phyloP scores from a whole-genome alignment of 345 rosid genomes.

The Clausena lansium region DNA sequence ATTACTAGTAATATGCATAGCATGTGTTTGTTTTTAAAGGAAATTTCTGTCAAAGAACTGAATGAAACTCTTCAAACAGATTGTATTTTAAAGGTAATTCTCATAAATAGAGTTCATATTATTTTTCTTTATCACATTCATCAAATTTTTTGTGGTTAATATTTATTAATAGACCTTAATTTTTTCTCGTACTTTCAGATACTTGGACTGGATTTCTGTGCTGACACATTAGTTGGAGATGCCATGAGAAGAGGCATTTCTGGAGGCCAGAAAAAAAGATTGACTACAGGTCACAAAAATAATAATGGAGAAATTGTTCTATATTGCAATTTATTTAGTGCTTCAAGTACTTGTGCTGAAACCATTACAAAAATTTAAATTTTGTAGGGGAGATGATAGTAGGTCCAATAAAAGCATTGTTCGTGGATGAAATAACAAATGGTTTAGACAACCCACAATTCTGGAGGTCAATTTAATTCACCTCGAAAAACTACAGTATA shows the following conservation, averaged over 20 bases:
- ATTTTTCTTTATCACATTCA: neutral
- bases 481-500: too few species aligned
- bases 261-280: too few species aligned
- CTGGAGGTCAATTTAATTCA: too few species aligned
- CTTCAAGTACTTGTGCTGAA: neutral
- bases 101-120: neutral
- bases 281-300: too few species aligned
- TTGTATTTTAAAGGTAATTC: slow-evolving; percentile 41
- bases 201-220: slow-evolving; percentile 34
- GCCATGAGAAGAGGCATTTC: too few species aligned
- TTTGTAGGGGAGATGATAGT: slow-evolving; percentile 69
- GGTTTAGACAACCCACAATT: slow-evolving; percentile 79
- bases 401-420: slow-evolving; percentile 59
- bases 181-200: too few species aligned
- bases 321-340: too few species aligned
- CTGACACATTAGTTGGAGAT: slow-evolving; percentile 39
- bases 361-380: neutral
- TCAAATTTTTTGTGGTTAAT: neutral
- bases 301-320: too few species aligned
- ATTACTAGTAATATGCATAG: too few species aligned
- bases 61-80: slow-evolving; percentile 48
- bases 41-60: slow-evolving; percentile 37
- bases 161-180: slow-evolving; percentile 28
- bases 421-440: slow-evolving; percentile 76
- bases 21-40: slow-evolving; percentile 21